Conservation (phyloP, 768 basidiomycete genomes). For the Podaxis sp. region DNA sequence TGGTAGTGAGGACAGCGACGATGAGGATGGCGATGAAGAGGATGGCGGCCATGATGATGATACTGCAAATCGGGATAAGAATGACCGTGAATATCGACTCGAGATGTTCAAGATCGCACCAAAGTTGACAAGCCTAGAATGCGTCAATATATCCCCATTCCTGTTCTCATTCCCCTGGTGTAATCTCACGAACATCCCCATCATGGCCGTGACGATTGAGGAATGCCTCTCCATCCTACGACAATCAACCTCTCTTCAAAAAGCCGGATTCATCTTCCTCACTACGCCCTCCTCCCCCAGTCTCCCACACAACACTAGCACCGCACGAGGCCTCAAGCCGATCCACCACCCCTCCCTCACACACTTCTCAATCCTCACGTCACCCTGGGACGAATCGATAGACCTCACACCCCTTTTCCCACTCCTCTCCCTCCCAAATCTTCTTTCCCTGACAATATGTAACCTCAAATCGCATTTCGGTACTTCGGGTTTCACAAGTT, state of each 20-base stretch:
- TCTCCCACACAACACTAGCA: slow-evolving; percentile 3
- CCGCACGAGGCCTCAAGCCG: slow-evolving; percentile 9
- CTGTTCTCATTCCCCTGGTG: slow-evolving; percentile 34
- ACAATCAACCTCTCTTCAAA: slow-evolving; percentile 25
- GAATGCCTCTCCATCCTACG: slow-evolving; percentile 32
- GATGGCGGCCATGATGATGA: neutral
- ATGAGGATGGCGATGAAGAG: neutral
- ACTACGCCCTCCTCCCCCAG: neutral
- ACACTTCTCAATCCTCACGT: slow-evolving; percentile 36
- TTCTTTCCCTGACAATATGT: slow-evolving; percentile 38
- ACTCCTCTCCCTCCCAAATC: slow-evolving; percentile 33
- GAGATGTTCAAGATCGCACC: slow-evolving; percentile 33
- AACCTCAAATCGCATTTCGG: slow-evolving; percentile 36
- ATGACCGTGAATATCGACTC: slow-evolving; percentile 11
- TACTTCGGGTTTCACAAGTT: slow-evolving; percentile 28
- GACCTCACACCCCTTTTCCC: slow-evolving; percentile 37
- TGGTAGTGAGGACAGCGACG: neutral
- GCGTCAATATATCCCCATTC: slow-evolving; percentile 34
- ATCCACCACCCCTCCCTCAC: slow-evolving; percentile 33
- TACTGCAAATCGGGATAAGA: neutral
- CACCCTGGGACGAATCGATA: slow-evolving; percentile 34
- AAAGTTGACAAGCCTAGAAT: slow-evolving; percentile 31
- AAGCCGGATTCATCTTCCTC: slow-evolving; percentile 30
- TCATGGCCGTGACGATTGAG: slow-evolving; percentile 31
- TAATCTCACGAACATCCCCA: slow-evolving; percentile 31